Evolutionary conservation across 176 grass and related monocot species (phyloP).

Genomic region (Juncus inflexus): DNA sequence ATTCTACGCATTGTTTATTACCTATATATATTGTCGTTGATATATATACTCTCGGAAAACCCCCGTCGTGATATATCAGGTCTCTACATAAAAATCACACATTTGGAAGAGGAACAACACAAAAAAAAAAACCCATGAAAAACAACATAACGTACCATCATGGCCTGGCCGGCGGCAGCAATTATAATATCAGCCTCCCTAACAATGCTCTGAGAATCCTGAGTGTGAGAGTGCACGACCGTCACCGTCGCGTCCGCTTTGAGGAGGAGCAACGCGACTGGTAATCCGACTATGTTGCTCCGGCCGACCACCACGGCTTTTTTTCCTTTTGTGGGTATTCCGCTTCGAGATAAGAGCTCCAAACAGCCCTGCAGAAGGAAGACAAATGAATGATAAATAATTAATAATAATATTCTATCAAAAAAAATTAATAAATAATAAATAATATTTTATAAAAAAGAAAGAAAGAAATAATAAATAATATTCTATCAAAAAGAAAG

Average conservation of each 20-base stretch:
- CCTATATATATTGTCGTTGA: no score
- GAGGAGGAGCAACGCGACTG: constrained; percentile 79
- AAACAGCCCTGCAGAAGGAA: constrained; percentile 67
- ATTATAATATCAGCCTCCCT: constrained; percentile 76
- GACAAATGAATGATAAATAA: no score
- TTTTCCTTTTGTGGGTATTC: constrained; percentile 67
- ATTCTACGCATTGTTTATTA: no score
- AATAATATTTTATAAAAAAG: no score
- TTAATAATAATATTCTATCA: no score
- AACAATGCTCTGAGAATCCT: constrained; percentile 57
- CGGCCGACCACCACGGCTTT: constrained; percentile 79
- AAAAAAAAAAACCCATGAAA: constrained; percentile 7
- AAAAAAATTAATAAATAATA: no score
- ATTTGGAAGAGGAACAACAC: no score
- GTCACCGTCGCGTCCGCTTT: constrained; percentile 89
- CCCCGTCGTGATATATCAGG: no score
- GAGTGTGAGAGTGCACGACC: constrained; percentile 71
- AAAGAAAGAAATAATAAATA: no score
- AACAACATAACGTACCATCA: constrained; percentile 51
- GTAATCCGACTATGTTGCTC: constrained; percentile 89
- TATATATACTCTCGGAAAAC: no score
- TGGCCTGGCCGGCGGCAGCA: constrained; percentile 83
- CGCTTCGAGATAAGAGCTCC: constrained; percentile 75
- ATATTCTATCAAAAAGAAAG: no score
- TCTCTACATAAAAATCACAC: no score